Evolutionary conservation across 2,329 filamentous ascomycete species (phyloP), one percentile per base, ranked within the genome.

Genomic region (Exophiala spinifera): DNA sequence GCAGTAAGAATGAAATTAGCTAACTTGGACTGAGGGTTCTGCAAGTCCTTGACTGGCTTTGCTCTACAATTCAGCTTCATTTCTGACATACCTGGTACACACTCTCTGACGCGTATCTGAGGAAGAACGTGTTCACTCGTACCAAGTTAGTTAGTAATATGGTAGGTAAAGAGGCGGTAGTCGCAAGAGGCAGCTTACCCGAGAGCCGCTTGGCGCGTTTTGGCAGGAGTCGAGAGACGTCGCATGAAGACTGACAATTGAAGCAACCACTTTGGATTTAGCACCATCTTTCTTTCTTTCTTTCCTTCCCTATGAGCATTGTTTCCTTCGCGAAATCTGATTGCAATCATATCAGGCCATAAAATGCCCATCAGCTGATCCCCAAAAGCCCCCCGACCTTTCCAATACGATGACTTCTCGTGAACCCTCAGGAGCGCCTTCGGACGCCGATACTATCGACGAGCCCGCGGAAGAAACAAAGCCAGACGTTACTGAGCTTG

Each of bases 371-470:
- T 7, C 19, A 21, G 10, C 3, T 44, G 23, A 23, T 21, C 23
- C 39, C 11, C 15, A 23, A 23, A 25, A n/a, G 10, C 14, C 11
- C 10, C 42, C 19, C 42, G 28, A n/a, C 11, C 14, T 23, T 1
- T 40, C 17, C 39, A 39, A 33, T 31, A 57, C 28, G n/a, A 61
- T 62, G 61, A 51, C 59, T n/a, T 62, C 60, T 21, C 62, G 58
- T 40, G 60, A 59, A 40, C 51, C 55, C 17, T 61, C 62, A 17
- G 46, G 50, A 34, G 57, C 56, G 28, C 50, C 58, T 17, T 62
- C 62, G 17, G 61, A 61, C 17, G 49, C 47, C 14, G 60, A 57
- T 40, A 61, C 61, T 39, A 62, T 61, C 36, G 56, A 63, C 31
- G 60, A 63, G 20, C 60, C 59, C n/a, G 34, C 20, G 11, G 61